Conservation (phyloP, 2,329 filamentous ascomycete genomes). For the Cladorrhinum sp. region DNA sequence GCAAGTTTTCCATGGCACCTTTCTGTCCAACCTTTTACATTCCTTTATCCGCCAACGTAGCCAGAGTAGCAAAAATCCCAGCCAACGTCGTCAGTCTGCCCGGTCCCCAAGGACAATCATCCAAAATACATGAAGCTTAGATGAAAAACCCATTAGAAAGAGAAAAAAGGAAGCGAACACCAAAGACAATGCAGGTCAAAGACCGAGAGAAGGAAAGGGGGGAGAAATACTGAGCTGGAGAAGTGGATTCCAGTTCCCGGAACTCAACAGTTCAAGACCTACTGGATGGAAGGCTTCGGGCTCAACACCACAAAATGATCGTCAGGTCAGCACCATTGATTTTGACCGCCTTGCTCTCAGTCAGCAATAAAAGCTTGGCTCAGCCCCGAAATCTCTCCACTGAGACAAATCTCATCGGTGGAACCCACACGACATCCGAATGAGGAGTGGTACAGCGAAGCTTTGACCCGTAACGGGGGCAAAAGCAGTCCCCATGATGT, state of each 20-base stretch:
- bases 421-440: not conserved
- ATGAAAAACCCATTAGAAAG: no score
- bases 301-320: no score
- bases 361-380: not conserved
- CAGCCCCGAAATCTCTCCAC: not conserved
- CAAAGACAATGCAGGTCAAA: no score
- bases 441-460: not conserved
- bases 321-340: not conserved
- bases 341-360: not conserved
- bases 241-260: no score
- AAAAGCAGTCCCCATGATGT: not conserved
- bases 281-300: no score
- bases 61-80: not conserved
- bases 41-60: not conserved
- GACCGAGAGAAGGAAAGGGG: no score
- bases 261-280: no score
- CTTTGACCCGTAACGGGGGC: not conserved
- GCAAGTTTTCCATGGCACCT: not conserved
- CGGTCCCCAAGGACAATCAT: not conserved
- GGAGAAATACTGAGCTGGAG: no score
- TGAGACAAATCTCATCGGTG: not conserved
- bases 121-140: no score
- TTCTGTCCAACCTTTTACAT: not conserved
- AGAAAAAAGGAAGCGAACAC: no score
- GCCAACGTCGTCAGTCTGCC: not conserved